Conservation (phyloP, 345 rosid species). For the Citrus reticulata region DNA sequence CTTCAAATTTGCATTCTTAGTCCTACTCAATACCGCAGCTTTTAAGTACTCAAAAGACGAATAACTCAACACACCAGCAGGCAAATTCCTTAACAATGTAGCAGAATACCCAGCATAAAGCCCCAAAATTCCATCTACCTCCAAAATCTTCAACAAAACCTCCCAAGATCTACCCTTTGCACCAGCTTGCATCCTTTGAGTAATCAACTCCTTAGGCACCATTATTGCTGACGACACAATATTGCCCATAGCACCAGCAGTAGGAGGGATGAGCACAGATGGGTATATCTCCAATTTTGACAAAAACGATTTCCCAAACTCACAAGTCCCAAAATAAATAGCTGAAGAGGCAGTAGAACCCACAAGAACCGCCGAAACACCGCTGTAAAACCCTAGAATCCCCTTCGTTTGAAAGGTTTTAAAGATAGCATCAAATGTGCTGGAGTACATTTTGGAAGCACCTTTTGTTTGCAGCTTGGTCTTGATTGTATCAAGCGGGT, state of each 20-base stretch:
- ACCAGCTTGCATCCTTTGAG: slow-evolving; percentile 91
- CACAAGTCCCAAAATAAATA: slow-evolving; percentile 90
- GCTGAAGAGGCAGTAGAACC: slow-evolving; percentile 91
- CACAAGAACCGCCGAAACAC: slow-evolving; percentile 86
- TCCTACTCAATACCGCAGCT: slow-evolving; percentile 67
- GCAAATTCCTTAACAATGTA: slow-evolving; percentile 79
- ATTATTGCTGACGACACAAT: slow-evolving; percentile 86
- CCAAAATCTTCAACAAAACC: slow-evolving; percentile 64
- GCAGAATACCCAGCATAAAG: slow-evolving; percentile 92
- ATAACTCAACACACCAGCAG: slow-evolving; percentile 89
- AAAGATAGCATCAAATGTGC: slow-evolving; percentile 60
- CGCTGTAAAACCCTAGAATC: slow-evolving; percentile 82
- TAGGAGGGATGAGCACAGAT: slow-evolving; percentile 79
- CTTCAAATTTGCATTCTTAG: slow-evolving; percentile 57
- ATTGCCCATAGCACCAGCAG: slow-evolving; percentile 97
- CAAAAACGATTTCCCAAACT: slow-evolving; percentile 84
- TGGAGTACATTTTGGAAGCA: slow-evolving; percentile 61
- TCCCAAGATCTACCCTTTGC: slow-evolving; percentile 80
- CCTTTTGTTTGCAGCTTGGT: slow-evolving; percentile 93
- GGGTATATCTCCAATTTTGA: slow-evolving; percentile 59
- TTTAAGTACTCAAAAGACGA: slow-evolving; percentile 88
- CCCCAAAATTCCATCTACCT: slow-evolving; percentile 84
- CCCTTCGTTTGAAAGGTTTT: slow-evolving; percentile 79
- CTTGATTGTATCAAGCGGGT: slow-evolving; percentile 82
- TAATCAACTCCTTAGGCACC: slow-evolving; percentile 93